Base-by-base conservation (phyloP, 305 asterid species). In the Coffea humblotiana region DNA sequence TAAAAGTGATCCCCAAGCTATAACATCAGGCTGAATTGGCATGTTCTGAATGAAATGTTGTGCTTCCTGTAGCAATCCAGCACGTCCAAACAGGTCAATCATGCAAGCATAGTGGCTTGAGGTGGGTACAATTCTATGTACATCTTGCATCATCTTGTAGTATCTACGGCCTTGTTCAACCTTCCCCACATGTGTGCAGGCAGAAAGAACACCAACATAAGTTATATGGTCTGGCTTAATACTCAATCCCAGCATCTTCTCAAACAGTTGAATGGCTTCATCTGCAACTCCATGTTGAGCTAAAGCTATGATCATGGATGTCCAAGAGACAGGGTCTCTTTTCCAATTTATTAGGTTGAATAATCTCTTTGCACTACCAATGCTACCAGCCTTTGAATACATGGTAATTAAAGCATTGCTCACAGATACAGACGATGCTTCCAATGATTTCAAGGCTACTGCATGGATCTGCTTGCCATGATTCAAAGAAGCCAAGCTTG, bases 1-100 rank as follows among this genome's bases (percentile, higher is more conserved):
- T 83, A 94, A 83, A 83, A 94, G 93, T 23, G 98, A 91, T 51
- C 97, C 98, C 98, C 98, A 94, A 76, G 97, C 97, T 81, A 92
- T 78, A 47, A 87, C 88, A 78, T 92, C 97, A 12, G 97, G 98
- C 79, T 92, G 93, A n/a, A 87, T 79, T 23, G 88, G 81, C 97
- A 95, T 93, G 51, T 75, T 83, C 80, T 88, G 83, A 15, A 95
- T 92, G 81, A 95, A 91, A 66, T 88, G 78, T 47, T 83, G 93
- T 54, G 98, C 97, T 79, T 93, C 98, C 27, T 75, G 76, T 79
- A 93, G 82, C 85, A 92, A 85, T 16, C 98, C 98, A n/a, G 98
- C 98, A 72, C 98, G 96, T 14, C 98, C 97, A 63, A 85, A 88
- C 51, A 95, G 77, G 82, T 95, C 98, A 52, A 95, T 84, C 97